Conservation (phyloP, 2,329 filamentous ascomycete species). For the Calonectria pseudoreteaudii region DNA sequence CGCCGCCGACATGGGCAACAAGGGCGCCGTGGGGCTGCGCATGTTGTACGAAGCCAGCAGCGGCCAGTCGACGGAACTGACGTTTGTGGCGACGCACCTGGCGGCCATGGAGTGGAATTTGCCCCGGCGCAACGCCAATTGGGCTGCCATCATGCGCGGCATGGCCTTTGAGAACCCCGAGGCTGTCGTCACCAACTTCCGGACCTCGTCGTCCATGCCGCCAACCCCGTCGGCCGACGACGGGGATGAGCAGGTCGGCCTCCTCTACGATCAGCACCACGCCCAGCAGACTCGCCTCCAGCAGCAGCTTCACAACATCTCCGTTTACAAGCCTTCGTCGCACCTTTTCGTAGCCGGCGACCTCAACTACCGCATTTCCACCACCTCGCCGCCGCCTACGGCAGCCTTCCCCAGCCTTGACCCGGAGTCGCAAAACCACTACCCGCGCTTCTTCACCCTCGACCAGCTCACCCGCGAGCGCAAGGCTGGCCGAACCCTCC, state of each 20-base stretch:
- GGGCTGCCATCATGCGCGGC: conserved; percentile 83
- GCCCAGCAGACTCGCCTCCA: conserved; percentile 52
- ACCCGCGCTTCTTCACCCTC: conserved; percentile 72
- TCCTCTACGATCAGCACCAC: conserved; percentile 51
- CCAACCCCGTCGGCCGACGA: conserved; percentile 40
- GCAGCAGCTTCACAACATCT: conserved; percentile 64
- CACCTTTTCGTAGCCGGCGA: conserved; percentile 92
- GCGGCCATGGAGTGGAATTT: conserved; percentile 88
- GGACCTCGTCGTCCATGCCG: conserved; percentile 38
- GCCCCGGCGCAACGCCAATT: conserved; percentile 84
- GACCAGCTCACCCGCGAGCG: conserved; percentile 87
- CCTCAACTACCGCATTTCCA: conserved; percentile 91
- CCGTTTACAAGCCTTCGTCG: conserved; percentile 79
- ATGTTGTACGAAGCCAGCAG: conserved; percentile 65
- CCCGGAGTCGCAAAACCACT: conserved; percentile 70
- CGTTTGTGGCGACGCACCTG: conserved; percentile 89
- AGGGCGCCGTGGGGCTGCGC: conserved; percentile 87
- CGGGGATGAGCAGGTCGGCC: conserved; percentile 44
- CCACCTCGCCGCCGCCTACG: conserved; percentile 69
- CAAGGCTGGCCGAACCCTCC: conserved; percentile 75
- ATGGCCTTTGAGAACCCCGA: conserved; percentile 78
- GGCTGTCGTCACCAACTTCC: conserved; percentile 48
- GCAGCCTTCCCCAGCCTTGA: conserved; percentile 73
- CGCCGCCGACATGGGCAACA: conserved; percentile 90
- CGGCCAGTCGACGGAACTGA: conserved; percentile 70